Base-by-base conservation (phyloP, 108 stramenopile species). In the Fistulifera solaris region DNA sequence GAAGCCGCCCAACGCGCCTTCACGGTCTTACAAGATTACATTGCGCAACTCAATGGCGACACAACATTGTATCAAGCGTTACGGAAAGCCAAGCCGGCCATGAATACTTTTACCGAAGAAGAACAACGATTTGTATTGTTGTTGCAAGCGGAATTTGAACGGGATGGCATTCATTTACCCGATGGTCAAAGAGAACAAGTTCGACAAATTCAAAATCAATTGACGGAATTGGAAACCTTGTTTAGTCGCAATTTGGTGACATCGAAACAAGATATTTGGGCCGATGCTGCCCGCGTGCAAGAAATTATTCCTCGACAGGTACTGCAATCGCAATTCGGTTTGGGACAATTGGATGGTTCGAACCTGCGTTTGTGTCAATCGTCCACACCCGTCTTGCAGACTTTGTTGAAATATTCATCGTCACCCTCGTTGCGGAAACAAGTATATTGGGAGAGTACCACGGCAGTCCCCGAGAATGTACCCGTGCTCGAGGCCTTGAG, bases 81-180 rank as follows among this genome's bases (percentile, higher is more conserved):
- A 48, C 28, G 38, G 31, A 27, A 25, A 7, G 64, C 75, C 17
- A 3, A 6, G 26, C 27, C 50, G 16, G 28, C 52, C 12, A 24
- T 52, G 2, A 8, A 27, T 1, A 21, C 16, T 22, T 48, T 92
- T 27, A 51, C 84, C 5, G 74, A 75, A 25, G 92, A 87, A 64
- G 80, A 94, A 58, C 72, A 62, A 22, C 67, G 88, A 10, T 87
- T 94, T 81, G 75, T 79, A 23, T 31, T 39, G 2, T 53, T 87
- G 41, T 66, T 94, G 63, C 67, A 81, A 50, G 42, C 43, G 38
- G 96, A 97, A 61, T 97, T 94, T 62, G 96, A 96, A 77, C 52
- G 89, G 17, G 94, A 94, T 59, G 94, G 94, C 21, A 95, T 95
- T 25, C 94, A 95, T 65, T 62, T 97, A 18, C 54, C 80, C 3